These are phyloP conservation scores for Gremmenia infestans DNA, from an alignment of 2,329 filamentous ascomycete genomes.

Conservation along the genomic window DNA sequence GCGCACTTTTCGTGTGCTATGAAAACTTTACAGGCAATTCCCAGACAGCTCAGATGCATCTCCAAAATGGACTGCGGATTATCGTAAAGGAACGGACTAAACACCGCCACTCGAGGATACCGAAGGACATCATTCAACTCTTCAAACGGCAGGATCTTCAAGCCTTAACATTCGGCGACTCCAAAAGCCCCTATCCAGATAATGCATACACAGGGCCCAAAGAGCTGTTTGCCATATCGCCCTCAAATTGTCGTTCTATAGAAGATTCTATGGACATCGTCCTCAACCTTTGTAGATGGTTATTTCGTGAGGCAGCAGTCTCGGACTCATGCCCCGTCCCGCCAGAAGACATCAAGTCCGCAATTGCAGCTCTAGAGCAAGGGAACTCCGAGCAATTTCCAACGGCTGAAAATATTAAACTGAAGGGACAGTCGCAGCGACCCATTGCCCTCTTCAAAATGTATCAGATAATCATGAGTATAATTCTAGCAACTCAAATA, in stretches of 20 bases:
- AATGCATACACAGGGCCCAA: background rate
- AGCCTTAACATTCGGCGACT: slow-evolving; percentile 11
- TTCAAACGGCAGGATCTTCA: slow-evolving; percentile 16
- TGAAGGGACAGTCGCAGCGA: background rate
- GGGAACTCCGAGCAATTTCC: background rate
- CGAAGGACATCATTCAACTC: slow-evolving; percentile 7
- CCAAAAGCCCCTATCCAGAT: slow-evolving; percentile 7
- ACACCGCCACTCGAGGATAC: background rate
- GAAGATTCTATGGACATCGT: slow-evolving; percentile 5
- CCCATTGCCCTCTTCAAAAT: slow-evolving; percentile 6
- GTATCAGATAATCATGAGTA: slow-evolving; percentile 9
- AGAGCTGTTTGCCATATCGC: background rate
- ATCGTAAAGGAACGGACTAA: slow-evolving; percentile 2
- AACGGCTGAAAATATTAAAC: background rate
- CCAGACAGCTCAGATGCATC: slow-evolving; percentile 9
- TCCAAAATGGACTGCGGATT: slow-evolving; percentile 16
- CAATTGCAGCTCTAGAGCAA: background rate
- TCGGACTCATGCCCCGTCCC: slow-evolving; percentile 10
- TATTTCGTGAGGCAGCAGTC: slow-evolving; percentile 7
- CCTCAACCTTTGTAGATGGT: slow-evolving; percentile 9
- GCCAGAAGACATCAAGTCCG: slow-evolving; percentile 1
- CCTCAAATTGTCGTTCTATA: background rate
- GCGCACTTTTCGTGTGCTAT: slow-evolving; percentile 18
- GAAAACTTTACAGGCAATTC: slow-evolving; percentile 14
- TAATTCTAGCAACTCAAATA: slow-evolving; percentile 6